A percentile compares a stretch with the other conserved stretches of the same genome.
phyloP scores from a whole-genome alignment of 176 grass and related monocot species.

The Calamus simplicifolius region DNA sequence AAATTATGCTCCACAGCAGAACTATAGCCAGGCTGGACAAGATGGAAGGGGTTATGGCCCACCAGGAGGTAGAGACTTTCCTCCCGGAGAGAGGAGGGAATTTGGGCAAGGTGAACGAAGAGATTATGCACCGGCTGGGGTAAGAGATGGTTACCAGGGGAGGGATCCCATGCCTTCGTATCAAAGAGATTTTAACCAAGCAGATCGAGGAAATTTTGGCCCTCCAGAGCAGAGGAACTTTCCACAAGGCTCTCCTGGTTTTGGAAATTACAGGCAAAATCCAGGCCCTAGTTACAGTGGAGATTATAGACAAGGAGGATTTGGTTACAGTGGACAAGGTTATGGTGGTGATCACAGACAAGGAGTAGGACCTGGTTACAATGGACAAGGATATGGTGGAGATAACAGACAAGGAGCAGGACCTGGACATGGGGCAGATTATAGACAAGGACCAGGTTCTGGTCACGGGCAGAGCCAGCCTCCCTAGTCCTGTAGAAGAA shows the following conservation, averaged over 20 bases:
- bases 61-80: slow-evolving; percentile 23
- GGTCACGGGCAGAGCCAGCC: not conserved
- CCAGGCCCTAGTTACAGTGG: slow-evolving; percentile 9
- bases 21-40: slow-evolving; percentile 34
- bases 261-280: slow-evolving; percentile 27
- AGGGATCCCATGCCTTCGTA: slow-evolving; percentile 15
- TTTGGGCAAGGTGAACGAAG: slow-evolving; percentile 15
- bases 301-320: slow-evolving; percentile 10
- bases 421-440: slow-evolving; percentile 24
- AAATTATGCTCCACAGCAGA: slow-evolving; percentile 31
- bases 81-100: slow-evolving; percentile 3
- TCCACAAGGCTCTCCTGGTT: slow-evolving; percentile 30
- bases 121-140: not conserved
- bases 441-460: slow-evolving; percentile 22
- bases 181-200: slow-evolving; percentile 42
- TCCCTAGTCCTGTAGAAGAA: slow-evolving; percentile 29
- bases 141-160: slow-evolving; percentile 7
- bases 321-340: slow-evolving; percentile 22
- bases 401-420: slow-evolving; percentile 20
- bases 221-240: slow-evolving; percentile 44
- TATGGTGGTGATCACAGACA: slow-evolving; percentile 10
- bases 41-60: slow-evolving; percentile 32
- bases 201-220: slow-evolving; percentile 40
- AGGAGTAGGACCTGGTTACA: not conserved
- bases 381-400: not conserved